Conservation (phyloP, 345 rosid species). For the Syzygium jambos region DNA sequence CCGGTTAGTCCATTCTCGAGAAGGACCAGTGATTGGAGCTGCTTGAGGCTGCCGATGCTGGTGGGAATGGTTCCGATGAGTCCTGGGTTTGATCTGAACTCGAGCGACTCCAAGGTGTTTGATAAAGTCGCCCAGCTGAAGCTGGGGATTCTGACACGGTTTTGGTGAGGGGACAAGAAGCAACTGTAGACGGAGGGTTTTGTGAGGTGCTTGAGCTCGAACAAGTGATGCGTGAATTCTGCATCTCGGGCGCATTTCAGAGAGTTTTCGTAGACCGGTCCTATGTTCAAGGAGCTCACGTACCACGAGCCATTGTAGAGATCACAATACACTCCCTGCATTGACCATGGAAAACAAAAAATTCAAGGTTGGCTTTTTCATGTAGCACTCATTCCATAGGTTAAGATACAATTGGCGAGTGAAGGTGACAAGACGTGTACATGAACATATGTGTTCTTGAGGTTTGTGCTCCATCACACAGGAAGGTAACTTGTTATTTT, state of each 20-base stretch:
- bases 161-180: conserved; percentile 10
- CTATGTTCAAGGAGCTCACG: conserved; percentile 17
- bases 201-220: conserved; percentile 18
- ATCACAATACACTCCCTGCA: conserved; percentile 34
- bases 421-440: neutral
- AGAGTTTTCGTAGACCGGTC: conserved; percentile 26
- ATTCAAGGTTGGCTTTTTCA: neutral
- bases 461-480: too few relatives aligned
- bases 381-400: neutral
- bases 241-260: conserved; percentile 12
- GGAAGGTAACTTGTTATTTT: neutral
- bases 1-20: conserved; percentile 25
- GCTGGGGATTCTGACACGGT: conserved; percentile 9
- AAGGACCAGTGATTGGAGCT: conserved; percentile 18
- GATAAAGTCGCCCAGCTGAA: conserved; percentile 20
- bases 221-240: conserved; percentile 13
- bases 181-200: conserved; percentile 23
- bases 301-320: conserved; percentile 20
- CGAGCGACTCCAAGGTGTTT: conserved; percentile 11
- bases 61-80: conserved; percentile 19
- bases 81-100: conserved; percentile 23
- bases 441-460: too few relatives aligned
- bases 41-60: conserved; percentile 10
- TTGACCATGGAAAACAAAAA: neutral
- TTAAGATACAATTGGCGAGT: neutral